These are phyloP conservation scores for Flaveria ramosissima DNA, from an alignment of 129 eudicot species.

Conservation along the genomic window DNA sequence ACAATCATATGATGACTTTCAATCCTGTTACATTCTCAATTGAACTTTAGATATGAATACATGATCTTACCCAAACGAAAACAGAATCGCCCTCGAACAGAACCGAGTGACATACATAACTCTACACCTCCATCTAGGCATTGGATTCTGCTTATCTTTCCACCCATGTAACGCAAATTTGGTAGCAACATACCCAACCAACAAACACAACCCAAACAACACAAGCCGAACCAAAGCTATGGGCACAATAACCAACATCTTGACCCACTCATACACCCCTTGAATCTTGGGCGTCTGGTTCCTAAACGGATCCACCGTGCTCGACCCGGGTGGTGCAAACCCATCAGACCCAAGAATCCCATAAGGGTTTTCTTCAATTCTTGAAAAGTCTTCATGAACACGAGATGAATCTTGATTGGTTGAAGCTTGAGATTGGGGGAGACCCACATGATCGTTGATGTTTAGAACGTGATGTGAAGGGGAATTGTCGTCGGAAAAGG, in stretches of 20 bases:
- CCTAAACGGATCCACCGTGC: conserved; percentile 77
- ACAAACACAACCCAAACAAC: conserved; percentile 59
- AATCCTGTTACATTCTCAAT: neutral
- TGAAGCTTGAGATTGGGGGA: conserved; percentile 14
- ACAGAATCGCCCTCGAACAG: conserved; percentile 69
- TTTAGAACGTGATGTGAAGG: conserved; percentile 49
- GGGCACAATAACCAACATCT: conserved; percentile 68
- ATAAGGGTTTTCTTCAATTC: conserved; percentile 45
- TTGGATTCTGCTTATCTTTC: conserved; percentile 77
- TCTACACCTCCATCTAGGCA: conserved; percentile 89
- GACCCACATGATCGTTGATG: conserved; percentile 36
- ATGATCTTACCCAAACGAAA: conserved; percentile 78
- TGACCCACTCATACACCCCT: conserved; percentile 88
- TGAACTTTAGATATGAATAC: neutral
- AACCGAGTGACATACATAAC: conserved; percentile 85
- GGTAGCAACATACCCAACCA: conserved; percentile 73
- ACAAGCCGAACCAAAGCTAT: conserved; percentile 59
- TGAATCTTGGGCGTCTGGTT: conserved; percentile 60
- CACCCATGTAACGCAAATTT: conserved; percentile 67
- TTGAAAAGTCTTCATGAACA: neutral
- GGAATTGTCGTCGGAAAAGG: conserved; percentile 29
- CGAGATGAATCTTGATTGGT: conserved; percentile 8
- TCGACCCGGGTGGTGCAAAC: conserved; percentile 46
- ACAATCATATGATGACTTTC: neutral
- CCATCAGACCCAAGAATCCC: conserved; percentile 61